Base-by-base conservation (phyloP, 2,329 filamentous ascomycete genomes). In the Fusarium aywerte region DNA sequence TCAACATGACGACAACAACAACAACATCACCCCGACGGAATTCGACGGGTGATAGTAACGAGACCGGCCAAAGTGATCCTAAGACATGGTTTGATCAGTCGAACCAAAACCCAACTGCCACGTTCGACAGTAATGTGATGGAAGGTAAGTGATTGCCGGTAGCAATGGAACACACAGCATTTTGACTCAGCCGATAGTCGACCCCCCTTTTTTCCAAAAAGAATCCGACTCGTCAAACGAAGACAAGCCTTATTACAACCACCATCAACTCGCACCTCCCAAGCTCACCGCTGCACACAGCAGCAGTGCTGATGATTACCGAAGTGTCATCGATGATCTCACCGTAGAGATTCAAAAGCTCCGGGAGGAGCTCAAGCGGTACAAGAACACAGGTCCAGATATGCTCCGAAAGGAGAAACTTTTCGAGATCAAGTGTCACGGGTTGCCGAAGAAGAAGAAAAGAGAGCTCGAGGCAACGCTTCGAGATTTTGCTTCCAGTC, bases 321-420 rank as follows among this genome's bases (percentile, higher is more conserved):
- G 92, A 44, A 90, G 90, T 68, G 92, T 97, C 16, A 96, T 97
- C 45, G 92, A 97, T 72, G 93, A 97, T 74, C 78, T 97, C 59
- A 97, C 92, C 0, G 82, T 97, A 25, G 90, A 93, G 74, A 96
- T 96, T 75, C 92, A 92, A 75, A 89, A 88, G 50, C 77, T 96
- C 62, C 93, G 90, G 78, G 88, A 90, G 68, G 88, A 89, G 71
- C 73, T 96, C 54, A 90, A 87, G 71, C 89, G 87, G 52, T 92
- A 92, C 64, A 90, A 91, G 75, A 88, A 87, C 65, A 79, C 86
- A 25, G 87, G 90, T 3, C 87, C 88, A 18, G 84, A 89, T 39
- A 86, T 90, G 65, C 78, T 94, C 48, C 85, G 89, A 32, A 87
- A 89, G 44, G 92, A 96, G 29, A 93, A 92, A 74, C 78, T 96